phyloP scores from a whole-genome alignment of 2,329 filamentous ascomycete genomes.

The Daldinia sp. region DNA sequence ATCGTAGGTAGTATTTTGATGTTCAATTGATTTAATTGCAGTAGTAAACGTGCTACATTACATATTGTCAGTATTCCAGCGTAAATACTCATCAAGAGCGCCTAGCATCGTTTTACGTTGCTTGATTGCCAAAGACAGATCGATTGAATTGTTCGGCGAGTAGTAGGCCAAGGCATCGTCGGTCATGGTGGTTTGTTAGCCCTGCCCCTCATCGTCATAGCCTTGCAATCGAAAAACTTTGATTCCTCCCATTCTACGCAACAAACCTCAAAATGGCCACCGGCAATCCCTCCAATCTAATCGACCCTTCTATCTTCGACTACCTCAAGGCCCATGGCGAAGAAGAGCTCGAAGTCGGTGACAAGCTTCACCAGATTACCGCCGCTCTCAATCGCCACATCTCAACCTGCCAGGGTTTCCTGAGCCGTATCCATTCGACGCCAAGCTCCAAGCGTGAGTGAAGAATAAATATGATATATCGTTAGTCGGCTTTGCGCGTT shows the following conservation, averaged over 20 bases:
- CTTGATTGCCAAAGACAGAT: background rate
- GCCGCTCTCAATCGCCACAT: conserved; percentile 85
- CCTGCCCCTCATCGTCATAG: conserved; percentile 16
- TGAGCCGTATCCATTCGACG: conserved; percentile 91
- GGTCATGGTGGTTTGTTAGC: background rate
- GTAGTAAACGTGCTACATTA: background rate
- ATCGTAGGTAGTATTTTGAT: background rate
- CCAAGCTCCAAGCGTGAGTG: conserved; percentile 65
- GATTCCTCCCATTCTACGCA: background rate
- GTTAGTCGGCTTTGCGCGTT: background rate
- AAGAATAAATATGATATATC: background rate
- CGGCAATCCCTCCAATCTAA: conserved; percentile 56
- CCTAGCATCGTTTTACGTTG: background rate
- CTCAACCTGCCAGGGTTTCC: conserved; percentile 79
- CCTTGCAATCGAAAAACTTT: conserved; percentile 4
- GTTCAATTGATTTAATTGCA: background rate
- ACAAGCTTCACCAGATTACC: conserved; percentile 83
- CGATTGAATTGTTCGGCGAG: background rate
- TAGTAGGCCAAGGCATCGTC: background rate
- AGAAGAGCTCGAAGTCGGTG: conserved; percentile 81
- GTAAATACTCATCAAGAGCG: background rate
- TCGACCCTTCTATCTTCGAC: conserved; percentile 86
- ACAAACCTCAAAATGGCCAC: conserved; percentile 39
- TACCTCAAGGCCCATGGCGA: conserved; percentile 89
- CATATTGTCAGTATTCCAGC: background rate